A percentile compares a stretch with the other conserved stretches of the same genome.
phyloP scores from a whole-genome alignment of 2,329 filamentous ascomycete genomes.

The Trichoderma oligosporum region DNA sequence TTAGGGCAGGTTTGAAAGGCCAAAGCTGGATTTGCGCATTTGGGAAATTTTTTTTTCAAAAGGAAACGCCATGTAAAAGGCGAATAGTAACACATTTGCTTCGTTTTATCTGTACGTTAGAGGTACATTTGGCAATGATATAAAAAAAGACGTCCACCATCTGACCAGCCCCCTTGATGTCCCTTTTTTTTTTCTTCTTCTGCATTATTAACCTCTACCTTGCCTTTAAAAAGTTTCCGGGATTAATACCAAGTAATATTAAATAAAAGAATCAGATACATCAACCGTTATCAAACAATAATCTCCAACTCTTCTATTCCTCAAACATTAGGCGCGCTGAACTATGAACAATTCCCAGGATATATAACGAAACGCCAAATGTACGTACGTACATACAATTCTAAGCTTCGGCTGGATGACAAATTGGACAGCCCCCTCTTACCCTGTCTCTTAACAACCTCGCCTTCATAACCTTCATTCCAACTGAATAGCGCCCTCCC shows the following conservation, averaged over 20 bases:
- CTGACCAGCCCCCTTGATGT: not conserved
- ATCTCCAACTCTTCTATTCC: not conserved
- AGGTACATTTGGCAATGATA: not conserved
- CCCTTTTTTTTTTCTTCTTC: too few species aligned
- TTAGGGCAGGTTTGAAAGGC: not conserved
- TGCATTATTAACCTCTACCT: too few species aligned
- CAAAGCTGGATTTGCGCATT: conserved; percentile 14
- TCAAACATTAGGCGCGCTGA: not conserved
- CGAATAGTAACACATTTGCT: conserved; percentile 5
- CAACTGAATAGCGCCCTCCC: conserved; percentile 61
- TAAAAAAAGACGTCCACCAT: not conserved
- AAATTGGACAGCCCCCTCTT: conserved; percentile 61
- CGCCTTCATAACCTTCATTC: conserved; percentile 83
- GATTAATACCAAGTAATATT: too few species aligned
- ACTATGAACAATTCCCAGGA: conserved; percentile 1
- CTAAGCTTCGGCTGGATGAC: conserved; percentile 31
- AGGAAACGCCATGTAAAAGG: not conserved
- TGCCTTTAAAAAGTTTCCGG: too few species aligned
- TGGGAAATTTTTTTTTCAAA: not conserved
- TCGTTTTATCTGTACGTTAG: not conserved
- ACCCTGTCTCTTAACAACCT: conserved; percentile 70
- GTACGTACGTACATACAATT: conserved; percentile 8
- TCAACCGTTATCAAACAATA: not conserved
- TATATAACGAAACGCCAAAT: conserved; percentile 11
- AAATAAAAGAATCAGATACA: not conserved